Percentiles rank a stretch among this genome's conserved stretches.
These are phyloP conservation scores for Lichtheimia corymbifera DNA, from an alignment of 371 early-diverging fungal species.

Conservation along the genomic window DNA sequence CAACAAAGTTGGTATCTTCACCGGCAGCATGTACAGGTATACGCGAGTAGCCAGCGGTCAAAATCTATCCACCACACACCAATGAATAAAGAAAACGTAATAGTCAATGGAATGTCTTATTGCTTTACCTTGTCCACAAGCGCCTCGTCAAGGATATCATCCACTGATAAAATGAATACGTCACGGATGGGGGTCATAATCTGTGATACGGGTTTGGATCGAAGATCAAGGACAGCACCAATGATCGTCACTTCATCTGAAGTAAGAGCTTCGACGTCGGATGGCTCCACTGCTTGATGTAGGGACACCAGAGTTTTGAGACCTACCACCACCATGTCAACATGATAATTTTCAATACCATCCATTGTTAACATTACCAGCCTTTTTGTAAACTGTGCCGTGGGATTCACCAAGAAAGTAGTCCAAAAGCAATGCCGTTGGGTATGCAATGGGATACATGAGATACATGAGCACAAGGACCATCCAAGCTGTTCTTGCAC, in stretches of 20 bases:
- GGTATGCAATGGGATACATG: slow-evolving; percentile 78
- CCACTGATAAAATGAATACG: slow-evolving; percentile 79
- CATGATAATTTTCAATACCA: too few species aligned
- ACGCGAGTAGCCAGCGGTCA: slow-evolving; percentile 85
- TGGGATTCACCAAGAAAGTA: slow-evolving; percentile 78
- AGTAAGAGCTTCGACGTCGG: slow-evolving; percentile 81
- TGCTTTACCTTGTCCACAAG: slow-evolving; percentile 57
- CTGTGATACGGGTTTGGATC: slow-evolving; percentile 78
- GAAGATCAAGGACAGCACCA: slow-evolving; percentile 86
- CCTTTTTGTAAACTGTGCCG: slow-evolving; percentile 79
- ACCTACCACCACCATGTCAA: slow-evolving; percentile 36
- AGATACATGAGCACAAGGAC: slow-evolving; percentile 72
- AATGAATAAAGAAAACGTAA: neutral
- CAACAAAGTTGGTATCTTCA: slow-evolving; percentile 73
- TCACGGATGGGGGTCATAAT: slow-evolving; percentile 89
- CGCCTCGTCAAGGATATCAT: slow-evolving; percentile 65
- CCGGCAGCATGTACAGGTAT: slow-evolving; percentile 81
- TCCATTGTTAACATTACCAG: slow-evolving; percentile 41
- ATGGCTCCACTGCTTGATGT: slow-evolving; percentile 68
- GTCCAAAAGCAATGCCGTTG: slow-evolving; percentile 78
- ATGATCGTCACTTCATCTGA: slow-evolving; percentile 86
- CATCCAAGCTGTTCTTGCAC: slow-evolving; percentile 61
- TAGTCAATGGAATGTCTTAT: too few species aligned
- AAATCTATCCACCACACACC: slow-evolving; percentile 47
- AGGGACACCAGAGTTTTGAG: slow-evolving; percentile 91